Base-by-base conservation (phyloP, 1,139 yeast genomes). In the Zygoascus sp. region DNA sequence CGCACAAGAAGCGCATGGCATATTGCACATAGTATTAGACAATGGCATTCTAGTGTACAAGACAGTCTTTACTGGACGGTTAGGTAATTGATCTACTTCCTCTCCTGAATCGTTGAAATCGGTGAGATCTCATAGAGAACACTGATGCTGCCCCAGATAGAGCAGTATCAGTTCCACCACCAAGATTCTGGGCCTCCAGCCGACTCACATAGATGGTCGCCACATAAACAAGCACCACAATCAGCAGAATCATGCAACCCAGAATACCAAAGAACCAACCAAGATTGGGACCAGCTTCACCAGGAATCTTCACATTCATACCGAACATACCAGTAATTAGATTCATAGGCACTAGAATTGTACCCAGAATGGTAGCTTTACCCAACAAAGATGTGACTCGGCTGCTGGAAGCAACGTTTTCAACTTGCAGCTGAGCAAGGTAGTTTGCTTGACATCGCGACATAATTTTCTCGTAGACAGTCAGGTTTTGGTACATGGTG, bases 251-350 rank as follows among this genome's bases (percentile, higher is more conserved):
- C 49, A 61, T 59, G 35, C 59, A 49, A 5, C 82, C 83, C 27
- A 83, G 59, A 50, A 83, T 80, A 44, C 86, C 85, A 58, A 81
- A 80, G 64, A 80, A 83, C 85, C 89, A 82, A 2, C 69, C 75
- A 27, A 74, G 64, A 45, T 64, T 70, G 1, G 56, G 60, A 0
- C 59, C 73, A 6, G 61, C 72, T 21, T 53, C 57, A 11, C 63
- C 66, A 0, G 97, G 97, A 17, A 90, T 89, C 16, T 61, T 67
- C 15, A 92, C 97, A 65, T 92, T 92, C 98, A 92, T 92, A 58
- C 98, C 97, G 67, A 90, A 92, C 53, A 90, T 65, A 64, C 97
- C 97, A 1, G 97, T 89, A 32, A 92, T 76, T 54, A 92, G 71
- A 63, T 90, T 92, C 74, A 90, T 76, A 8, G 97, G 97, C 54